Base-by-base conservation (phyloP, 495 filamentous ascomycete genomes). In the Penicillium dipodomyicola region DNA sequence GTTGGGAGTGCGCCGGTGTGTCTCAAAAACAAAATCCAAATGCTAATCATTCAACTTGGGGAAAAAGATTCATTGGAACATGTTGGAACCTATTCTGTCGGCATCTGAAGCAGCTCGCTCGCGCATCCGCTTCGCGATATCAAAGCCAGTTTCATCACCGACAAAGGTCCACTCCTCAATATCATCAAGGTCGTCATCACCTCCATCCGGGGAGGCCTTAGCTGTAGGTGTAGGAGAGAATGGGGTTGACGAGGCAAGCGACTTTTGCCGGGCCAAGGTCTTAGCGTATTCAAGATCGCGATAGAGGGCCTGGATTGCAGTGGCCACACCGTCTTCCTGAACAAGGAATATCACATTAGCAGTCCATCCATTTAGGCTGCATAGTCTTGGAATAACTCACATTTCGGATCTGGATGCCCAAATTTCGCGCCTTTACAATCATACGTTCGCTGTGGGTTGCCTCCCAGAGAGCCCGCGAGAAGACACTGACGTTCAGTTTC, bases 281-380 rank as follows among this genome's bases (percentile, higher is more conserved):
- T 85, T 89, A n/a, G 94, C 95, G 57, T 97, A 97, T 66, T 97
- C 94, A 40, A 98, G 80, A 68, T 97, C 94, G 10, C 94, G 87
- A 69, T 97, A 98, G 51, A 98, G 91, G 52, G 86, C 86, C 67
- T 97, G 90, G 58, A 98, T 91, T 10, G 95, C 94, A 15, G 80
- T 88, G 14, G 85, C 86, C 40, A 97, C 91, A 15, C 94, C 94
- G 62, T 93, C 84, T 70, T 98, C 94, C 89, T 95, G 57, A 7
- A 49, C 51, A 48, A 22, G 27, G 44, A 37, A 25, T 57, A 54
- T 45, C 45, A 49, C n/a, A 44, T 20, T 29, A 49, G 44, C 19
- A 32, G 39, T 20, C 10, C 33, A 7, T 45, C 15, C 30, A 19
- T 1, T 4, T 10, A 3, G 0, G 14, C 4, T 14, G 30, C 32